Conservation (phyloP, 805 yeast genomes). For the Crinitomyces ghanaensis region DNA sequence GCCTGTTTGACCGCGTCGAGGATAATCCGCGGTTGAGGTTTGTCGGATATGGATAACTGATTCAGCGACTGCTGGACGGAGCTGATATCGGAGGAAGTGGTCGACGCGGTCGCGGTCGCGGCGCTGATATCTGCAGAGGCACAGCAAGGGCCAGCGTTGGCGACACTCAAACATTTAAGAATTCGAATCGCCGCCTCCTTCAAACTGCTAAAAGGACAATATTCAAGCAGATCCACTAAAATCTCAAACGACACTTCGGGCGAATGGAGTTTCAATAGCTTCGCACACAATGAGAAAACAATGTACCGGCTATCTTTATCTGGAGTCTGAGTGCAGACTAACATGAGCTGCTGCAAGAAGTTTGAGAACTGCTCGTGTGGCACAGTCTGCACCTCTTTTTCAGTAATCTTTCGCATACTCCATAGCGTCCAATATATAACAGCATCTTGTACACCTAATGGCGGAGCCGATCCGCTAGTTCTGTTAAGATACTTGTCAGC, state of each 20-base stretch:
- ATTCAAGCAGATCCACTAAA: conserved; percentile 48
- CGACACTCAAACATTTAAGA: conserved; percentile 64
- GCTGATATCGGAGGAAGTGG: no score
- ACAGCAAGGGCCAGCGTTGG: no score
- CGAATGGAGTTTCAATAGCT: conserved; percentile 45
- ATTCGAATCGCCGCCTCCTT: conserved; percentile 53
- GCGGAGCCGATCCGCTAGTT: conserved; percentile 10
- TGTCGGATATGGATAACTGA: no score
- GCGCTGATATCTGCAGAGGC: no score
- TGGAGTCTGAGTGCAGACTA: conserved; percentile 27
- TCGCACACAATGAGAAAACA: conserved; percentile 51
- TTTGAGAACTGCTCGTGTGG: conserved; percentile 24
- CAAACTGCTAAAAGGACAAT: conserved; percentile 54
- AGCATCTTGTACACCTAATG: conserved; percentile 26
- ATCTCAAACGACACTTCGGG: conserved; percentile 49
- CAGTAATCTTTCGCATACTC: conserved; percentile 16
- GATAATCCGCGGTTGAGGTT: no score
- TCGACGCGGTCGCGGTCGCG: no score
- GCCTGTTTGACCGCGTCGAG: no score
- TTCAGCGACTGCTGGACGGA: no score
- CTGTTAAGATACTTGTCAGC: conserved; percentile 13
- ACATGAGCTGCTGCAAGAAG: conserved; percentile 34
- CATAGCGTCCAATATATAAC: conserved; percentile 27
- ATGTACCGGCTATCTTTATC: conserved; percentile 32
- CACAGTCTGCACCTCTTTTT: conserved; percentile 22